Percentiles rank a stretch among this genome's conserved stretches.
These are phyloP conservation scores for Apiospora phragmitis DNA, from an alignment of 2,329 filamentous ascomycete genomes.

Conservation along the genomic window DNA sequence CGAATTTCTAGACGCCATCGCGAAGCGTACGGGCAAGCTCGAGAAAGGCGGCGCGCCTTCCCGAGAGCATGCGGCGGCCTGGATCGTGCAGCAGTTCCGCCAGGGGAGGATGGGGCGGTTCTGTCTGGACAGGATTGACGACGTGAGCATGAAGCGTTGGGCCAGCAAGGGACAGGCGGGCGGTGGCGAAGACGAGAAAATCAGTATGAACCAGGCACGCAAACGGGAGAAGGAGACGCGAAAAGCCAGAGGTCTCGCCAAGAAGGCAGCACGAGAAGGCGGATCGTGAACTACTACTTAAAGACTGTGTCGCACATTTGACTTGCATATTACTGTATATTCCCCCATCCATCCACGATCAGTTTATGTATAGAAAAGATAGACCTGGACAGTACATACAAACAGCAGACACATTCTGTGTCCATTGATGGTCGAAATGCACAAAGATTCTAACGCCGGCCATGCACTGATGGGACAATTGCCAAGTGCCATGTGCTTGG, in stretches of 20 bases:
- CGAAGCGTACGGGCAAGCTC: conserved; percentile 73
- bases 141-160: conserved; percentile 49
- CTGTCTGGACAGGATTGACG: conserved; percentile 73
- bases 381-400: background rate
- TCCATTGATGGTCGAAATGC: background rate
- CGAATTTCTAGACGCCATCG: conserved; percentile 70
- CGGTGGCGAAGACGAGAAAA: conserved; percentile 43
- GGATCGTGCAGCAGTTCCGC: conserved; percentile 82
- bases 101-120: conserved; percentile 74
- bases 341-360: background rate
- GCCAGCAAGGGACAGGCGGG: conserved; percentile 24
- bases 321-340: background rate
- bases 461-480: background rate
- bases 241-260: conserved; percentile 37
- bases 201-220: conserved; percentile 69
- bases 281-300: background rate
- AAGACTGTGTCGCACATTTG: background rate
- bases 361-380: background rate
- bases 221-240: conserved; percentile 64
- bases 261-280: conserved; percentile 28
- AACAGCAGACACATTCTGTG: background rate
- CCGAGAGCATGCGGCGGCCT: conserved; percentile 71
- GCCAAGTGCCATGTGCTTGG: background rate
- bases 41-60: conserved; percentile 71
- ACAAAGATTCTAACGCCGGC: background rate